Evolutionary conservation across 2,329 filamentous ascomycete genomes (phyloP), one percentile per base, ranked within the genome.

Genomic region (Diaporthe ampelina): DNA sequence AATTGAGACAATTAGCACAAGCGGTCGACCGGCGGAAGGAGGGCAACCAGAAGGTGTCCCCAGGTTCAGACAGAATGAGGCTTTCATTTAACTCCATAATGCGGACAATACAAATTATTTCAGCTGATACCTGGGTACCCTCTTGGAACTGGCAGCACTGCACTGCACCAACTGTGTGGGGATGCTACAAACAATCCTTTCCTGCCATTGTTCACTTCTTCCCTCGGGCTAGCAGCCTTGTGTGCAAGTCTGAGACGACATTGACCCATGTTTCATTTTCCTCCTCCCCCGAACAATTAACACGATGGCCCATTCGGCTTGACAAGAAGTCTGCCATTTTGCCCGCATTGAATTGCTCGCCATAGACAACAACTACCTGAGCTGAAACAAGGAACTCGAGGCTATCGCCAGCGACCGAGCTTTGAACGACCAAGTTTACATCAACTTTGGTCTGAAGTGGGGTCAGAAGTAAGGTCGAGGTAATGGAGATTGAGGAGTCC

Each of bases 291-390:
- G n/a, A 43, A 68, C 76, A 81, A 76, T 73, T 81, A 75, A 82
- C 80, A n/a, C 70, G 78, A n/a, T 79, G 77, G 61, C 86, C 82
- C 79, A 92, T 84, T 81, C 88, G 87, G 48, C 88, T 88, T 17
- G 85, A 82, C 76, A 97, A 80, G 77, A 94, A 95, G 72, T 94
- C 93, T n/a, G 85, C 86, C 86, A 97, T 92, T 82, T 94, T 95
- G 67, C 86, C 89, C 77, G 91, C 90, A 77, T 94, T 94, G 81
- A 95, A 95, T 75, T 89, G 88, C 83, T 96, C 94, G 0, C 94
- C 94, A 80, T 97, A 97, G 2, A 95, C 85, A 1, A 95, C 90
- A 70, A 86, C 87, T 0, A 91, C 93, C 29, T 84, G 85, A 1
- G 88, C 86, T 8, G 83, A 83, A 32, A 93, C 84, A 19, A 82